Evolutionary conservation across 2,329 filamentous ascomycete species (phyloP).

Genomic region (Coniosporium uncinatum): DNA sequence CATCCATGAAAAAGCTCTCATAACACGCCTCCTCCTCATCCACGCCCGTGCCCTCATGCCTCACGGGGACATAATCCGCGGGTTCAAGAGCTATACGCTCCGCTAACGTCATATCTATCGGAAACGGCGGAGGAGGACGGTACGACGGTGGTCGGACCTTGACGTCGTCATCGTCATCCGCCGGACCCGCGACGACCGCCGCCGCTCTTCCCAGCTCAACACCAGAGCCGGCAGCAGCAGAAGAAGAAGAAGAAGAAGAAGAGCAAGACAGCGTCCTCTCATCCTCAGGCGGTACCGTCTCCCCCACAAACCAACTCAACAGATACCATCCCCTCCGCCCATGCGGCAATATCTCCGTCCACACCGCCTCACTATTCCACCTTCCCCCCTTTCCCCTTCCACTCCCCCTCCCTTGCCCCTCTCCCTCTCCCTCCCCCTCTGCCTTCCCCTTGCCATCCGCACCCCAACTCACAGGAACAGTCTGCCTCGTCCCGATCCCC

Average conservation of each 20-base stretch:
- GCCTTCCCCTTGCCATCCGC: too few relatives aligned
- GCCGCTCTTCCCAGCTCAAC: constrained; percentile 11
- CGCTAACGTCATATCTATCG: constrained; percentile 23
- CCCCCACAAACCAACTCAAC: constrained; percentile 40
- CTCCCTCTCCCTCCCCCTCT: too few relatives aligned
- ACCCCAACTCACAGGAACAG: too few relatives aligned
- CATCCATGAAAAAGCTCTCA: constrained; percentile 29
- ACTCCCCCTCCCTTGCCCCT: too few relatives aligned
- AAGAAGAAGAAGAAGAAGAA: too few relatives aligned
- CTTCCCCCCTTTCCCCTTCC: too few relatives aligned
- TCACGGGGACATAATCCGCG: constrained; percentile 34
- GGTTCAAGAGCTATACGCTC: constrained; percentile 31
- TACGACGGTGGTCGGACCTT: constrained; percentile 15
- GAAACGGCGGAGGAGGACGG: constrained; percentile 28
- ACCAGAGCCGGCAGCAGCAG: too few relatives aligned
- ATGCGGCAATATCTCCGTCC: constrained; percentile 36
- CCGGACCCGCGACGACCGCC: constrained; percentile 7
- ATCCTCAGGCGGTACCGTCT: constrained; percentile 34
- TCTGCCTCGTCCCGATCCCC: too few relatives aligned
- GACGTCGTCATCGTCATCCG: constrained; percentile 3
- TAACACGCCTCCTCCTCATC: constrained; percentile 39
- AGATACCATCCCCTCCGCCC: constrained; percentile 30
- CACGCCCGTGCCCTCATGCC: constrained; percentile 41
- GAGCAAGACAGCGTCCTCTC: too few relatives aligned
- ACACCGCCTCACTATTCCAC: constrained; percentile 38